Percentiles rank a stretch among this genome's conserved stretches.
phyloP scores from a whole-genome alignment of 2,329 filamentous ascomycete genomes.

The Dactylellina leptospora region DNA sequence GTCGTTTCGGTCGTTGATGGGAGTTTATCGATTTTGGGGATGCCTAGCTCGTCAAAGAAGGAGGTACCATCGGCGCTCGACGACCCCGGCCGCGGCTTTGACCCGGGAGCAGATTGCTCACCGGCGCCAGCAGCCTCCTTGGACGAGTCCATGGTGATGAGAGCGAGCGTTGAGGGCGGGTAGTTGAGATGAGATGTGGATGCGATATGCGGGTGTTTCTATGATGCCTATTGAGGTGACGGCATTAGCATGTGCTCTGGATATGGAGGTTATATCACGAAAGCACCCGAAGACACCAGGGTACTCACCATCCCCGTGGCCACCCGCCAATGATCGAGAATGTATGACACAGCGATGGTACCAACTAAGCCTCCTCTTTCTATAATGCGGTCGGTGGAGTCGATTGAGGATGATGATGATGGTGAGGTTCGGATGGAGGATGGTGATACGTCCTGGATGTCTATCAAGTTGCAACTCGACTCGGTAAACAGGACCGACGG shows the following conservation, averaged over 20 bases:
- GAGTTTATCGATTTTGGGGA: constrained; percentile 18
- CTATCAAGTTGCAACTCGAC: neutral
- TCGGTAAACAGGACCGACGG: constrained; percentile 28
- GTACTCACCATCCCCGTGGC: constrained; percentile 34
- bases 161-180: neutral
- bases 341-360: no score
- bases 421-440: constrained; percentile 37
- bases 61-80: constrained; percentile 12
- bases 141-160: constrained; percentile 15
- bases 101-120: neutral
- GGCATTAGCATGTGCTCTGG: neutral
- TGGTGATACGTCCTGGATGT: constrained; percentile 27
- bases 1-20: neutral
- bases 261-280: neutral
- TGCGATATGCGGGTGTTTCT: neutral
- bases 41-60: constrained; percentile 28
- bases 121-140: constrained; percentile 18
- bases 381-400: neutral
- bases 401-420: neutral
- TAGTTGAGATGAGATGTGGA: neutral
- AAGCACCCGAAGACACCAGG: neutral
- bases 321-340: neutral
- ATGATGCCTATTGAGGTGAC: constrained; percentile 7
- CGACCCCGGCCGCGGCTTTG: neutral
- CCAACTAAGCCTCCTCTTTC: no score